Base-by-base conservation (phyloP, 2,329 filamentous ascomycete species). In the Pseudophaeomoniella oleicola region DNA sequence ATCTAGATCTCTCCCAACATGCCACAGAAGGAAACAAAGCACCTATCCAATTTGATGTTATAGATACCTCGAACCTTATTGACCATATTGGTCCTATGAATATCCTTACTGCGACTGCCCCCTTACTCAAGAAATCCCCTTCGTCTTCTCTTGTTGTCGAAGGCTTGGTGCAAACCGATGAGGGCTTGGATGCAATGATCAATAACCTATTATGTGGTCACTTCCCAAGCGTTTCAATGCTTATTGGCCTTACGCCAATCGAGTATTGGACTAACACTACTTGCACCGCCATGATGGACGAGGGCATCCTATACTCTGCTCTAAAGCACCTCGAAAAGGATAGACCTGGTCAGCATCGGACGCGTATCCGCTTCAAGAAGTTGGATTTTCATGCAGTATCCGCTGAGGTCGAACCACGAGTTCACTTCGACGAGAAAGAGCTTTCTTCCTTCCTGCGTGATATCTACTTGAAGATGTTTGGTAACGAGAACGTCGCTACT, bases 41-140 rank as follows among this genome's bases (percentile, higher is more conserved):
- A 1, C 64, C 68, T 0, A 50, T 43, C 3, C 32, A 37, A 3
- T 78, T 77, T 44, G 63, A 75, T 45, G 55, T 69, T 3, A 69
- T 78, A 37, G 71, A 78, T 42, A 72, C 69, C 0, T 71, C 50
- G 37, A 65, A 63, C 36, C 50, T 71, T 9, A 48, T 55, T 2
- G 64, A 69, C 38, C 55, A 62, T 35, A 14, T 64, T 5, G 66
- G 65, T 13, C 39, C 48, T 9, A 39, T 71, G 5, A 69, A 69
- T 41, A 9, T 71, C 12, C 45, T 72, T 4, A 47, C 62, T 12
- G 59, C 70, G 1, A 51, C 63, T 0, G 44, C 54, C 0, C 68
- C 70, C 2, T 43, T 78, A 5, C 53, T 78, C 6, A 60, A 57
- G 4, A 35, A 52, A 5, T 43, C 47, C 2, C 51, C 59, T 1